Base-by-base conservation (phyloP, 305 asterid species). In the Fraxinus velutina region DNA sequence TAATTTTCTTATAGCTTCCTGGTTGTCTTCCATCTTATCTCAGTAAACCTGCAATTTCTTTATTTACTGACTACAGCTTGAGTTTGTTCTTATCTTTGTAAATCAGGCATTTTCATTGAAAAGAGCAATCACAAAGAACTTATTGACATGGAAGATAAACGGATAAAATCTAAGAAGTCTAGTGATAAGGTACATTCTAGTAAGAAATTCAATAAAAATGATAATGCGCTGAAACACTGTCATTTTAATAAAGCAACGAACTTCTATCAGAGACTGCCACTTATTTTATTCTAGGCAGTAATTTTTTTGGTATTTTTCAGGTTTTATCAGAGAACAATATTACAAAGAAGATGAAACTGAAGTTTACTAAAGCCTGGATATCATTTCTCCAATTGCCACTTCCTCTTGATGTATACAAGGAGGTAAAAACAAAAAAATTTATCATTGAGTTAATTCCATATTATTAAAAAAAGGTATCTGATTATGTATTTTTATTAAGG, bases 321-420 rank as follows among this genome's bases (percentile, higher is more conserved):
- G 93, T 84, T 87, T 74, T 89, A 85, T 84, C 96, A 86, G 71
- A 90, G 19, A 79, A 79, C 50, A 88, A 62, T 81, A 78, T 89
- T 21, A 81, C 91, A 36, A 95, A 91, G 89, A 95, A 89, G 93
- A 89, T 95, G 95, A 95, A 94, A 88, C 87, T 84, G 70, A 95
- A 92, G 88, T 92, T 93, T 76, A 89, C 91, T 66, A 95, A 92
- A 87, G 98, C 97, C 79, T 95, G 99, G 99, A 92, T 92, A 87
- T 86, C 97, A 47, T 95, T 95, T 84, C 98, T 95, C 79, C 78
- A 85, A 79, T 84, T 92, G 89, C 90, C 93, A 73, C 97, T 95
- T 87, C 94, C 98, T 6, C 84, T 95, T 86, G 92, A 92, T 85
- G 92, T 92, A 22, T 95, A 92, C 88, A 95, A 95, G 90, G 94